Conservation (phyloP, 164 flowering plant genomes). For the Vitis vinifera region DNA sequence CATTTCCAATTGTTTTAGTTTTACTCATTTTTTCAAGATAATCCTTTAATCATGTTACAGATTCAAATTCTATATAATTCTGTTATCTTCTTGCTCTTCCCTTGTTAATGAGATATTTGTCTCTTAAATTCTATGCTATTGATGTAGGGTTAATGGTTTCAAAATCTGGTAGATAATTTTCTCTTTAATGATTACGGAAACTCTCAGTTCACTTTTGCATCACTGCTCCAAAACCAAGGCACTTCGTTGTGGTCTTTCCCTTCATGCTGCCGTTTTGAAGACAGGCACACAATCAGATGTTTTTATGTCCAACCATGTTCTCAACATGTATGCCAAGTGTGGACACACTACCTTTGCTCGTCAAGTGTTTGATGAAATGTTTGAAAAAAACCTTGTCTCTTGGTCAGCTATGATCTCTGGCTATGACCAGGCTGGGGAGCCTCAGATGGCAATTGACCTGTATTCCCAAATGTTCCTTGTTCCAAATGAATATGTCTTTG, state of each 20-base stretch:
- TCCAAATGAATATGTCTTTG: slow-evolving; percentile 62
- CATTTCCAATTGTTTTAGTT: too few species aligned
- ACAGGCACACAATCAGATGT: slow-evolving; percentile 33
- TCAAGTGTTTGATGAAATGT: slow-evolving; percentile 60
- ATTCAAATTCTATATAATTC: too few species aligned
- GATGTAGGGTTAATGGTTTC: too few species aligned
- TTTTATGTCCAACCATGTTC: slow-evolving; percentile 52
- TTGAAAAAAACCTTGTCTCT: slow-evolving; percentile 59
- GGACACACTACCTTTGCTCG: slow-evolving; percentile 37
- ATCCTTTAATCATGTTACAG: too few species aligned
- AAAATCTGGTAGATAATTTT: neutral
- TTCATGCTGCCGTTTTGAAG: slow-evolving; percentile 58
- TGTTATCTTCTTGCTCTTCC: too few species aligned
- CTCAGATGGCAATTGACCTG: slow-evolving; percentile 38
- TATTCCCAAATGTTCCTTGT: slow-evolving; percentile 33
- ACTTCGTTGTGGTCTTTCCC: slow-evolving; percentile 37
- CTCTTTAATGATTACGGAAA: slow-evolving; percentile 34
- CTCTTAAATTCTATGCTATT: too few species aligned
- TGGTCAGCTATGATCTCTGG: slow-evolving; percentile 86
- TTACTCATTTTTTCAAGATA: too few species aligned
- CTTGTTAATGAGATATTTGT: too few species aligned
- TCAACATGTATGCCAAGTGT: slow-evolving; percentile 74
- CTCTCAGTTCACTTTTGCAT: slow-evolving; percentile 40
- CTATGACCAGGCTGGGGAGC: slow-evolving; percentile 49
- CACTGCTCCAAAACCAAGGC: slow-evolving; percentile 48